A percentile compares a stretch with the other conserved stretches of the same genome.
Conservation (phyloP, 257 asterid species). For the Nicotiana benthamiana region DNA sequence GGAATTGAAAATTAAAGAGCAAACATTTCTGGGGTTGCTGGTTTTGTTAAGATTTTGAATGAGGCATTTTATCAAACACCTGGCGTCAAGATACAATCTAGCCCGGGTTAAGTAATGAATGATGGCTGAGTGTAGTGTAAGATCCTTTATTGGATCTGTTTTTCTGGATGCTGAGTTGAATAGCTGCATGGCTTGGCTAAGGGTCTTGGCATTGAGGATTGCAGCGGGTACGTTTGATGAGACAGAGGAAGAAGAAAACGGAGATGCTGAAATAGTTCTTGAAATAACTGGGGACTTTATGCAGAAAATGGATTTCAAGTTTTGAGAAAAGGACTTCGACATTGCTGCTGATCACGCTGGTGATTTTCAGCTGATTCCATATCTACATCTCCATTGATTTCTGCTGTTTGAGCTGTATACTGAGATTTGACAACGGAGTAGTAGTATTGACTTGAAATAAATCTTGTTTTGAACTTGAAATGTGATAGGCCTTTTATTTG, state of each 20-base stretch:
- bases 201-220: slow-evolving; percentile 48
- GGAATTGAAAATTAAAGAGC: slow-evolving; percentile 46
- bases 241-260: slow-evolving; percentile 25
- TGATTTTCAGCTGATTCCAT: not conserved
- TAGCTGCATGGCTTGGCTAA: slow-evolving; percentile 38
- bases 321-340: not conserved
- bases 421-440: not conserved
- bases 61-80: slow-evolving; percentile 75
- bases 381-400: not conserved
- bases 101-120: slow-evolving; percentile 22
- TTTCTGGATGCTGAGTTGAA: slow-evolving; percentile 43
- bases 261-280: slow-evolving; percentile 1
- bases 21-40: slow-evolving; percentile 40
- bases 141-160: slow-evolving; percentile 34
- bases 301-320: not conserved
- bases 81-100: slow-evolving; percentile 42
- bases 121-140: slow-evolving; percentile 49
- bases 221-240: slow-evolving; percentile 30
- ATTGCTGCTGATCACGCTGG: not conserved
- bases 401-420: not conserved
- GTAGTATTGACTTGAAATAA: not conserved
- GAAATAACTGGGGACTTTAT: not conserved
- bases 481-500: too few relatives aligned
- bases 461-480: not conserved
- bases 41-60: slow-evolving; percentile 35